Evolutionary conservation across 2,329 filamentous ascomycete genomes (phyloP).

Genomic region (Paracamarosporium sp.): DNA sequence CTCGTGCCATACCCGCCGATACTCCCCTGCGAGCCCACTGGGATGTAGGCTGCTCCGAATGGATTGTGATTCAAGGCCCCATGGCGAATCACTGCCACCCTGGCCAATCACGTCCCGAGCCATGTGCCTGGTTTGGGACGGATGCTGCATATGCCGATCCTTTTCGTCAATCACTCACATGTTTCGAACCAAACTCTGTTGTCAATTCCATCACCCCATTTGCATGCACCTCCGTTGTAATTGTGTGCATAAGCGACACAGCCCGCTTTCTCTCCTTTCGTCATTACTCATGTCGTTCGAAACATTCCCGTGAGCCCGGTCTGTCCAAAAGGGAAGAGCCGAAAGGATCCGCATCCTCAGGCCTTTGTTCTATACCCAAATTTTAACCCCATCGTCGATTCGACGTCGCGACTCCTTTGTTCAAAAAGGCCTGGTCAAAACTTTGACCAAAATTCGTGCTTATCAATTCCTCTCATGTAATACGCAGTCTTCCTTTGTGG

Average conservation of each 20-base stretch:
- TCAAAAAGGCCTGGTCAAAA: too few species aligned
- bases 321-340: too few species aligned
- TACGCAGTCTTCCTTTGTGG: too few species aligned
- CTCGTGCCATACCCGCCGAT: constrained; percentile 6
- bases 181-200: neutral
- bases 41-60: neutral
- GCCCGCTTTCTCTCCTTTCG: neutral
- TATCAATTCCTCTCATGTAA: too few species aligned
- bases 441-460: too few species aligned
- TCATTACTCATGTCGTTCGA: neutral
- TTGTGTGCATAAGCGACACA: neutral
- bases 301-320: too few species aligned
- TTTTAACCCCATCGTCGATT: too few species aligned
- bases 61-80: neutral
- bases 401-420: too few species aligned
- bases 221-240: neutral
- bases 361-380: too few species aligned
- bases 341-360: too few species aligned
- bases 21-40: constrained; percentile 9
- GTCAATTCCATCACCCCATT: neutral
- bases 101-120: constrained; percentile 23
- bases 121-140: constrained; percentile 23
- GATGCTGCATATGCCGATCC: constrained; percentile 6
- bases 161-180: neutral
- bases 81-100: neutral